Conservation (phyloP, 352 stramenopile species). For the Blastocystis sp. region DNA sequence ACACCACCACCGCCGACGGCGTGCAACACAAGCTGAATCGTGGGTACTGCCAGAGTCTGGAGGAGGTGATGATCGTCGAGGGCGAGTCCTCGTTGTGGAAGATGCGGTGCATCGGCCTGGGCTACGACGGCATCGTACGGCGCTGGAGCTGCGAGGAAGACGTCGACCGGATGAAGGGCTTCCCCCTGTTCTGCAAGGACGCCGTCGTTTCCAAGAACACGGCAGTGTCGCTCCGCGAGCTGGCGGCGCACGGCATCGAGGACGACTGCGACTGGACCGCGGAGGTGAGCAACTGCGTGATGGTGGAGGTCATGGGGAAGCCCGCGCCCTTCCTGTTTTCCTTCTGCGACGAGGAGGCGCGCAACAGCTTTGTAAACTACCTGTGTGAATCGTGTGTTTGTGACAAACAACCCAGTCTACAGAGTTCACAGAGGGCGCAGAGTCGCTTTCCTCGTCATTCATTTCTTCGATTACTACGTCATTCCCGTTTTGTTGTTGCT, state of each 20-base stretch:
- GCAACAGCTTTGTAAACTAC: slow-evolving; percentile 3
- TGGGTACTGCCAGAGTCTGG: not conserved
- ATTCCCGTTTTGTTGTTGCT: not conserved
- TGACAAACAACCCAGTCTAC: not conserved
- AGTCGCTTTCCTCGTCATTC: not conserved
- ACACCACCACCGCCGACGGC: not conserved
- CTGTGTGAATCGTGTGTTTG: not conserved
- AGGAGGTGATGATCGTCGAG: slow-evolving; percentile 12
- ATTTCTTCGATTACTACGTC: not conserved
- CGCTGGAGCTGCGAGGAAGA: slow-evolving; percentile 7
- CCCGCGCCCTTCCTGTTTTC: slow-evolving; percentile 9
- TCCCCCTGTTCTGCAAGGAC: not conserved
- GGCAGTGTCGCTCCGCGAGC: not conserved
- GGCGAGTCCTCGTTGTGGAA: slow-evolving; percentile 1
- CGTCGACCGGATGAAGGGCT: slow-evolving; percentile 12
- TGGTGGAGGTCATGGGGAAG: not conserved
- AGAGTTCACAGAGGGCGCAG: not conserved
- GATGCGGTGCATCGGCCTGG: not conserved
- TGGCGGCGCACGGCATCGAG: not conserved
- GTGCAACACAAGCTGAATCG: slow-evolving; percentile 15
- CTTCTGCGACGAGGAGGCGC: not conserved
- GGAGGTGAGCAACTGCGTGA: not conserved
- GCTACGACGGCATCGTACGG: slow-evolving; percentile 13
- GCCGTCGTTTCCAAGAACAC: not conserved
- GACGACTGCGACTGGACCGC: not conserved